These are phyloP conservation scores for Alternaria consortialis DNA, from an alignment of 2,329 filamentous ascomycete genomes.

Conservation along the genomic window DNA sequence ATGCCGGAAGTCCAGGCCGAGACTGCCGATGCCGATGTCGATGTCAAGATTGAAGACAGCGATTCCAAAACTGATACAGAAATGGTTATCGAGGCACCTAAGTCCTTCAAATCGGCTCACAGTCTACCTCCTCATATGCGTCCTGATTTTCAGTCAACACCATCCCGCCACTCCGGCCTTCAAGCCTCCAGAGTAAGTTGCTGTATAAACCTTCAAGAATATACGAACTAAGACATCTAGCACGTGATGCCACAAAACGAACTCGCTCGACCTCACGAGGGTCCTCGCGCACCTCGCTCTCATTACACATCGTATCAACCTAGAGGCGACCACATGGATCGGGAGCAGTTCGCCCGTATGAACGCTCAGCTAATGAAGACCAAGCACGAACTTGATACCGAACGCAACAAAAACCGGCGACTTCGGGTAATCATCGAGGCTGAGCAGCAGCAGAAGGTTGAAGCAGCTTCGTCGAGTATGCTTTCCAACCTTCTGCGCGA, in stretches of 20 bases:
- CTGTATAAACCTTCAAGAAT: neutral
- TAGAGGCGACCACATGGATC: constrained; percentile 1
- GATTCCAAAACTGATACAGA: neutral
- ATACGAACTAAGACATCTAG: neutral
- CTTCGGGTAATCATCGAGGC: constrained; percentile 17
- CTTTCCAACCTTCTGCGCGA: constrained; percentile 23
- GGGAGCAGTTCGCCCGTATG: constrained; percentile 20
- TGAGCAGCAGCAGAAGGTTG: constrained; percentile 16
- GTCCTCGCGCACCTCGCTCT: constrained; percentile 7
- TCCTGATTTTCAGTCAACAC: neutral
- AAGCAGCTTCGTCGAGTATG: constrained; percentile 21
- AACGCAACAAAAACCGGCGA: constrained; percentile 22
- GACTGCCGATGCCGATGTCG: neutral
- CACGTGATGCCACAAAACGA: neutral
- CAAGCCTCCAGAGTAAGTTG: constrained; percentile 5
- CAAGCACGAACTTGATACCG: constrained; percentile 22
- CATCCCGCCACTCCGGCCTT: neutral
- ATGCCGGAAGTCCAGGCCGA: neutral
- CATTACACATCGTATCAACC: neutral
- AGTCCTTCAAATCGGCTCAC: neutral
- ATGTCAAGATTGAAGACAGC: neutral
- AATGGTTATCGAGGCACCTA: neutral
- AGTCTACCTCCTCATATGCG: constrained; percentile 26
- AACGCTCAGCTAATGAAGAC: constrained; percentile 24
- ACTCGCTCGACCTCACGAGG: neutral